Percentiles rank a stretch among this genome's conserved stretches.
Conservation (phyloP, 1,139 yeast species). For the Nakaseomyces uthaithaninus region DNA sequence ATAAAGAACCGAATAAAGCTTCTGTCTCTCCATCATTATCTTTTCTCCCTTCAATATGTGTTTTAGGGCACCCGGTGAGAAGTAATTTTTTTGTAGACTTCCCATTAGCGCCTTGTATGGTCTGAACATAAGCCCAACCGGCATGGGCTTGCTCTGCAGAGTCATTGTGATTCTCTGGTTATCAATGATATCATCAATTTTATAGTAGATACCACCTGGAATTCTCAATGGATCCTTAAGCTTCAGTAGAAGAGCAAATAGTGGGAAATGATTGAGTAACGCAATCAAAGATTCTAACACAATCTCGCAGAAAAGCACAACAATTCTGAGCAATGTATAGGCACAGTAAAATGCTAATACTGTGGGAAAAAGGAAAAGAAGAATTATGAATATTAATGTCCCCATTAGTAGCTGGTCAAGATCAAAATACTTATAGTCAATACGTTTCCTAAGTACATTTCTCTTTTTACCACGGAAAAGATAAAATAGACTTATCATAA, state of each 20-base stretch:
- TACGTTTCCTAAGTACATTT: slow-evolving; percentile 73
- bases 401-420: slow-evolving; percentile 84
- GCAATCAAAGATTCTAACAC: slow-evolving; percentile 56
- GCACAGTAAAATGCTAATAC: slow-evolving; percentile 74
- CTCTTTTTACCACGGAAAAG: slow-evolving; percentile 85
- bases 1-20: slow-evolving; percentile 42
- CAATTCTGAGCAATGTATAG: slow-evolving; percentile 54
- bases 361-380: slow-evolving; percentile 76
- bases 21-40: slow-evolving; percentile 40
- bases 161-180: slow-evolving; percentile 24
- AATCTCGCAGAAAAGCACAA: slow-evolving; percentile 44
- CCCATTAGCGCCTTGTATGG: slow-evolving; percentile 40
- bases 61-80: slow-evolving; percentile 36
- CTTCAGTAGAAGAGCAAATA: slow-evolving; percentile 71
- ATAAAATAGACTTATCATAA: slow-evolving; percentile 67
- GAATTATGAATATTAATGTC: slow-evolving; percentile 73
- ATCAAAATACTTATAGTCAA: slow-evolving; percentile 77
- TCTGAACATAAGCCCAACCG: slow-evolving; percentile 38
- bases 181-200: slow-evolving; percentile 16
- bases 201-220: slow-evolving; percentile 76
- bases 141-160: slow-evolving; percentile 39
- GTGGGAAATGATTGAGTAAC: slow-evolving; percentile 71
- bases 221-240: slow-evolving; percentile 74
- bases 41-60: slow-evolving; percentile 40
- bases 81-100: slow-evolving; percentile 37